Evolutionary conservation across 305 asterid genomes (phyloP).

Genomic region (Plantago rigida): DNA sequence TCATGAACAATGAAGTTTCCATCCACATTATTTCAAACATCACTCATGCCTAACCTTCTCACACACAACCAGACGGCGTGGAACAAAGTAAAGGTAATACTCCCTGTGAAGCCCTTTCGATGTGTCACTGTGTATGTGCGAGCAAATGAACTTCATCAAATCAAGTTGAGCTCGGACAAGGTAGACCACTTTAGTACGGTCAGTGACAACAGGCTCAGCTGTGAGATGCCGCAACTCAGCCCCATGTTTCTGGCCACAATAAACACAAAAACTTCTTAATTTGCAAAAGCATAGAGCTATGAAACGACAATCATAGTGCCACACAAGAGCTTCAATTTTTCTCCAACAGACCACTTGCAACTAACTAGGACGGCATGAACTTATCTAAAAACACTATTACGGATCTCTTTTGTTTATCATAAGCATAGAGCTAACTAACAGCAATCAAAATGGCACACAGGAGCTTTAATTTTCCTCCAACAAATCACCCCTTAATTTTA

Average conservation of each 20-base stretch:
- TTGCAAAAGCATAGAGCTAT: neutral
- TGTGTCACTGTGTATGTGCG: conserved; percentile 62
- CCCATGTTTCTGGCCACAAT: conserved; percentile 65
- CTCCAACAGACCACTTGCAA: conserved; percentile 3
- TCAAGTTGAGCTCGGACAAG: conserved; percentile 72
- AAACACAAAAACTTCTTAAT: conserved; percentile 3
- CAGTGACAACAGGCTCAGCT: conserved; percentile 76
- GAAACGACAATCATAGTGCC: no score
- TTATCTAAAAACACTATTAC: no score
- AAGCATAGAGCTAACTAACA: neutral
- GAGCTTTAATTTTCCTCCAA: neutral
- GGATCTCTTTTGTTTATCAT: neutral
- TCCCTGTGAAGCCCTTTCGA: conserved; percentile 81
- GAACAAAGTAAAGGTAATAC: conserved; percentile 82
- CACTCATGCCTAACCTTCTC: conserved; percentile 56
- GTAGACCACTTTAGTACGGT: conserved; percentile 72
- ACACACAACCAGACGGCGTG: conserved; percentile 80
- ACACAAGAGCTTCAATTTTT: neutral
- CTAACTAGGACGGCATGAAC: neutral
- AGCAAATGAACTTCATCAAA: conserved; percentile 70
- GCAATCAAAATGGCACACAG: no score
- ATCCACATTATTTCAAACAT: conserved; percentile 8
- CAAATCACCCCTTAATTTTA: conserved; percentile 1
- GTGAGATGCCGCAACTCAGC: conserved; percentile 78
- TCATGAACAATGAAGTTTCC: conserved; percentile 4